These are phyloP conservation scores for Candida albicans DNA, from an alignment of 1,139 yeast species.

Conservation along the genomic window DNA sequence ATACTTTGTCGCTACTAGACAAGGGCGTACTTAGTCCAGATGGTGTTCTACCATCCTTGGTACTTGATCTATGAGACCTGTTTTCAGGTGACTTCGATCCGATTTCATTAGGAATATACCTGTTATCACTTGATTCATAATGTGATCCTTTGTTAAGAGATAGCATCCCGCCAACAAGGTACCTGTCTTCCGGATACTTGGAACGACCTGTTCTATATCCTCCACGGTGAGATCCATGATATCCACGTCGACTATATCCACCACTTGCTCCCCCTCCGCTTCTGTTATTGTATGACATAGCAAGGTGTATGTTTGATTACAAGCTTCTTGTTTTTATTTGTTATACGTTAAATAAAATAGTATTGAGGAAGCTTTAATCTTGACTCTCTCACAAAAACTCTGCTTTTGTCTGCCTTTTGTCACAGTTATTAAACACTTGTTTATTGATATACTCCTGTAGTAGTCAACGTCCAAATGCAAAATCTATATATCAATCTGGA, in stretches of 20 bases:
- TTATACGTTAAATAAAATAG: background rate
- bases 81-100: conserved; percentile 4
- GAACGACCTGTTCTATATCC: conserved; percentile 7
- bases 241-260: conserved; percentile 15
- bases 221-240: conserved; percentile 10
- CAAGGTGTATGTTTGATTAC: background rate
- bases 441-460: no score
- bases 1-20: conserved; percentile 3
- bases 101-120: conserved; percentile 10
- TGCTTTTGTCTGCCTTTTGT: no score
- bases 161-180: conserved; percentile 7
- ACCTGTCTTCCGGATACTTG: conserved; percentile 1
- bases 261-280: conserved; percentile 13
- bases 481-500: no score
- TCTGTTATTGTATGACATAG: conserved; percentile 2
- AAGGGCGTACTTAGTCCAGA: conserved; percentile 13
- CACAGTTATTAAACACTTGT: no score
- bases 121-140: conserved; percentile 12
- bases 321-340: background rate
- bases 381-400: no score
- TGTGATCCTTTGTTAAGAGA: conserved; percentile 10
- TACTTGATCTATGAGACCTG: background rate
- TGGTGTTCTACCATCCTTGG: background rate
- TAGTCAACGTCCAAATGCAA: no score
- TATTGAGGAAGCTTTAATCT: background rate